These are phyloP conservation scores for Trichoderma simmonsii DNA, from an alignment of 2,329 filamentous ascomycete species.

Conservation along the genomic window DNA sequence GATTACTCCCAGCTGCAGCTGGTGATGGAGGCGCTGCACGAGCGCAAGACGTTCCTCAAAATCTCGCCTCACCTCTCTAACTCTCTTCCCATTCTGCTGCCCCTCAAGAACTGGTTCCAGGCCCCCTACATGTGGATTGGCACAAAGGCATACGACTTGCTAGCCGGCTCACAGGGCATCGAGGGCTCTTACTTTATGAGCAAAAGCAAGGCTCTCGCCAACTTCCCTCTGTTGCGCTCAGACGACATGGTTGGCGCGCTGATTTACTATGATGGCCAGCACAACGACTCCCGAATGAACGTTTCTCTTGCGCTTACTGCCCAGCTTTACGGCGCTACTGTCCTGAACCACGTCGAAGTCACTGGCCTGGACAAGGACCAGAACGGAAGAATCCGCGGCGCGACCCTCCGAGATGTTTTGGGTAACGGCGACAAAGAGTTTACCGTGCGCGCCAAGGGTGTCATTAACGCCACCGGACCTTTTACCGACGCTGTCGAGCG, in stretches of 20 bases:
- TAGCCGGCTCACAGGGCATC: slow-evolving; percentile 78
- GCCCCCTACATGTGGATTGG: slow-evolving; percentile 70
- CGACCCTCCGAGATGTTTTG: slow-evolving; percentile 50
- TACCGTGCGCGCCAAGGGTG: slow-evolving; percentile 70
- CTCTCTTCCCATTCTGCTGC: slow-evolving; percentile 82
- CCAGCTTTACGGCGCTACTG: slow-evolving; percentile 73
- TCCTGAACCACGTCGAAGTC: slow-evolving; percentile 79
- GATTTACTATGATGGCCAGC: slow-evolving; percentile 83
- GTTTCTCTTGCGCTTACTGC: slow-evolving; percentile 78
- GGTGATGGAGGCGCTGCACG: slow-evolving; percentile 76
- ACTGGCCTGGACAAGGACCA: slow-evolving; percentile 70
- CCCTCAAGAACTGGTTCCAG: slow-evolving; percentile 80
- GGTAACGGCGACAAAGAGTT: slow-evolving; percentile 61
- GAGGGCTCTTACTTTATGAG: slow-evolving; percentile 81
- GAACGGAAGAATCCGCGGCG: slow-evolving; percentile 66
- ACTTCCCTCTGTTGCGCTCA: slow-evolving; percentile 74
- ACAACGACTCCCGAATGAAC: slow-evolving; percentile 88
- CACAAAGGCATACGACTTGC: slow-evolving; percentile 75
- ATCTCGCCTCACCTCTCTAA: slow-evolving; percentile 77
- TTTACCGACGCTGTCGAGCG: slow-evolving; percentile 78
- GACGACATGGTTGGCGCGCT: slow-evolving; percentile 72
- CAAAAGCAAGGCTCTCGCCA: slow-evolving; percentile 71
- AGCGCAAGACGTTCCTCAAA: slow-evolving; percentile 79
- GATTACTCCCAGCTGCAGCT: slow-evolving; percentile 81
- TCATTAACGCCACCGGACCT: slow-evolving; percentile 81